Percentiles rank a stretch among this genome's conserved stretches.
These are phyloP conservation scores for Exophiala sideris DNA, from an alignment of 2,329 filamentous ascomycete genomes.

Conservation along the genomic window DNA sequence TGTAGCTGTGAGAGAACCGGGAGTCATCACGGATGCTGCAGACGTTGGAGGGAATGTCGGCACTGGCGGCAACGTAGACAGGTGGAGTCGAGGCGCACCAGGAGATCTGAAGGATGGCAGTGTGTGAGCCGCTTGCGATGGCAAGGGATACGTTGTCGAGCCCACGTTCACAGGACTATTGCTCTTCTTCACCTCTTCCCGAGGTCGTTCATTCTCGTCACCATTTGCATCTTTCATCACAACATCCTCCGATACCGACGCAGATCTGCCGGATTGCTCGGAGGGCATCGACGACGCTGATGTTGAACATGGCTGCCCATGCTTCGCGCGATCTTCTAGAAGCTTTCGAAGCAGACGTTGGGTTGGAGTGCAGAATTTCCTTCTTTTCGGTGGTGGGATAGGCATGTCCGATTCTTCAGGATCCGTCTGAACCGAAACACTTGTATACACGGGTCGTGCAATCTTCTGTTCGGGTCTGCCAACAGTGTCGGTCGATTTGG, in stretches of 20 bases:
- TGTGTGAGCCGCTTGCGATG: conserved; percentile 29
- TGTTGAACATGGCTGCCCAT: conserved; percentile 31
- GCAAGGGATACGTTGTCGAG: conserved; percentile 22
- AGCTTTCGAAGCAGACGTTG: conserved; percentile 43
- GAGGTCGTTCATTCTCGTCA: conserved; percentile 9
- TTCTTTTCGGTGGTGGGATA: conserved; percentile 28
- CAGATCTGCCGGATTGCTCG: conserved; percentile 8
- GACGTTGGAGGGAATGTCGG: conserved; percentile 29
- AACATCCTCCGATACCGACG: conserved; percentile 35
- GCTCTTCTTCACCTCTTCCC: conserved; percentile 4
- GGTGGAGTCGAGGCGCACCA: conserved; percentile 36
- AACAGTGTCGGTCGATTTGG: conserved; percentile 30
- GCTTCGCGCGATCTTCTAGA: conserved; percentile 38
- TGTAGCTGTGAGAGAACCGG: conserved; percentile 32
- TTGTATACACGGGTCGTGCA: conserved; percentile 38
- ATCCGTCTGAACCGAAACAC: conserved; percentile 43
- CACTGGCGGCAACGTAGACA: conserved; percentile 33
- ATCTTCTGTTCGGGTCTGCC: conserved; percentile 33
- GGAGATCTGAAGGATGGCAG: conserved; percentile 18
- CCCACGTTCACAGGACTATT: conserved; percentile 16
- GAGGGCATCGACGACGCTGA: conserved; percentile 15
- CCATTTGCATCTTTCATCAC: conserved; percentile 46
- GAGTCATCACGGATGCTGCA: conserved; percentile 25
- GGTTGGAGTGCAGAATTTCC: conserved; percentile 40
- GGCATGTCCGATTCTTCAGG: conserved; percentile 37